phyloP scores from a whole-genome alignment of 2,329 filamentous ascomycete species.

The Verticillium nubilum region DNA sequence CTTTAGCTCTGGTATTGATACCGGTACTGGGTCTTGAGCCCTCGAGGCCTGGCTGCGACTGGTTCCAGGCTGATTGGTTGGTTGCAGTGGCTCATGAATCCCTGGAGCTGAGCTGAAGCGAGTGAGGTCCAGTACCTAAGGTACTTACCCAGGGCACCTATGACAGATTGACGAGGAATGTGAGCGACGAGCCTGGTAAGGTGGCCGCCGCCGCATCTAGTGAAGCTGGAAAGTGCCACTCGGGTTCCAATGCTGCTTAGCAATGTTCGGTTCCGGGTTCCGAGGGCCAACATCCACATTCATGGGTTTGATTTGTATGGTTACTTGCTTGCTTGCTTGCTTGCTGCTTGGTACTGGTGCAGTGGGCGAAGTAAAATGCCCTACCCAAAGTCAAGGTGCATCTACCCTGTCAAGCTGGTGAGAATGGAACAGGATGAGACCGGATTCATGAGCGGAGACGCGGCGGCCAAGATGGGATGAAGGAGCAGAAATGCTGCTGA shows the following conservation, averaged over 20 bases:
- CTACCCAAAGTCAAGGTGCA: background rate
- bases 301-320: background rate
- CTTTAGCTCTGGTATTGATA: background rate
- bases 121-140: background rate
- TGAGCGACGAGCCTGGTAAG: no score
- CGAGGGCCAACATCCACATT: background rate
- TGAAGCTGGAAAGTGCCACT: no score
- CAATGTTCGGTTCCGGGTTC: background rate
- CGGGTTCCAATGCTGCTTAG: background rate
- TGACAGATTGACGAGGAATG: no score
- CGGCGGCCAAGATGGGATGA: background rate
- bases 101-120: background rate
- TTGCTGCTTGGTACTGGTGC: no score
- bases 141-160: no score
- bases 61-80: background rate
- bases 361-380: background rate
- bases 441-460: background rate
- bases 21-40: background rate
- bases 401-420: background rate
- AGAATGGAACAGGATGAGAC: background rate
- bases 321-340: background rate
- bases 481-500: background rate
- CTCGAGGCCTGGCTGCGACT: background rate
- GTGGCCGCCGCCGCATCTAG: no score
- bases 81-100: background rate